These are phyloP conservation scores for Talaromyces verruculosus DNA, from an alignment of 2,329 filamentous ascomycete species.

Conservation along the genomic window DNA sequence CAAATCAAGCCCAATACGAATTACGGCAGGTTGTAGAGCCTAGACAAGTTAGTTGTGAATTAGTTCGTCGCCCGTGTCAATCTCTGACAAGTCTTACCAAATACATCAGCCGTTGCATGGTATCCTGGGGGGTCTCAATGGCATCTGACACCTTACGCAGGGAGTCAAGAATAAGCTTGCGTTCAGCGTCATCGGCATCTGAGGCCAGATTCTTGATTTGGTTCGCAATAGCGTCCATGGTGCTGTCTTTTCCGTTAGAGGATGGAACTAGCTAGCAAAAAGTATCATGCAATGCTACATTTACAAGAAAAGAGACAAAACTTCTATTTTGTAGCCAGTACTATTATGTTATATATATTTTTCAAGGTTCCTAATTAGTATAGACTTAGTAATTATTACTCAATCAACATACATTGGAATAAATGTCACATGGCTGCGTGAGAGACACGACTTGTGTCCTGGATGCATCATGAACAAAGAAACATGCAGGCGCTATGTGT, in stretches of 20 bases:
- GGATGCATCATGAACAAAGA: too few relatives aligned
- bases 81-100: neutral
- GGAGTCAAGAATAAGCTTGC: constrained; percentile 23
- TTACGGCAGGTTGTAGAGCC: constrained; percentile 24
- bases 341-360: neutral
- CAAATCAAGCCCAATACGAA: constrained; percentile 26
- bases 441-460: too few relatives aligned
- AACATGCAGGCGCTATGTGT: too few relatives aligned
- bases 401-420: neutral
- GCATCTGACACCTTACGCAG: constrained; percentile 23
- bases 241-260: neutral
- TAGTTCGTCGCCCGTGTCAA: neutral
- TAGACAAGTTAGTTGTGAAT: constrained; percentile 2
- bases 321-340: neutral
- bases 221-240: constrained; percentile 18
- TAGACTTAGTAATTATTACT: neutral
- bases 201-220: constrained; percentile 23
- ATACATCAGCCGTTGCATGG: neutral
- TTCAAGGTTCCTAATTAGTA: neutral
- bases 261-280: too few relatives aligned
- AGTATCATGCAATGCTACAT: neutral
- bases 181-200: constrained; percentile 22
- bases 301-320: neutral
- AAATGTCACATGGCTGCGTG: too few relatives aligned
- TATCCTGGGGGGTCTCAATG: constrained; percentile 26